Conservation (phyloP, 768 basidiomycete species). For the Crassisporium funariophilum region DNA sequence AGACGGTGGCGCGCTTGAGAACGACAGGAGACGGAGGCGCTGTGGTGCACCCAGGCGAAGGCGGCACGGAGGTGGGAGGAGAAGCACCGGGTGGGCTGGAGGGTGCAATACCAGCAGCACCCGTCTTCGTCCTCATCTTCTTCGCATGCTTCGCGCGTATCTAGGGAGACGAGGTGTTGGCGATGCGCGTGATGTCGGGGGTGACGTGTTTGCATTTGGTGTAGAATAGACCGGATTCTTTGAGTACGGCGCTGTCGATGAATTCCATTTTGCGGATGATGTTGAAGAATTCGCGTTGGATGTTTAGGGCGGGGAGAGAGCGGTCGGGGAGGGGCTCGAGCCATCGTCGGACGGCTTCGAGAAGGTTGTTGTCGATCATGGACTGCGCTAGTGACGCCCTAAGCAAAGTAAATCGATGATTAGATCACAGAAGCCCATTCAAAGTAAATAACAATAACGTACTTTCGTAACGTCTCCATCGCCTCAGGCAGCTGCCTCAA, state of each 20-base stretch:
- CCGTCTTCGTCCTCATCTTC: constrained; percentile 49
- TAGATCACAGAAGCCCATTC: too few relatives aligned
- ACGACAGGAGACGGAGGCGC: constrained; percentile 9
- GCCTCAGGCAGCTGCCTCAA: constrained; percentile 83
- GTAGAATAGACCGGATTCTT: constrained; percentile 92
- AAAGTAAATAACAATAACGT: constrained; percentile 6
- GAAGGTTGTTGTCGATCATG: constrained; percentile 92
- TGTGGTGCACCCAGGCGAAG: constrained; percentile 9
- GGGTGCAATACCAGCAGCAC: constrained; percentile 10
- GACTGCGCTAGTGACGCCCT: constrained; percentile 87
- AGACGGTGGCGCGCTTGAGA: background rate
- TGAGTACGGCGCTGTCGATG: constrained; percentile 87
- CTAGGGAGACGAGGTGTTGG: constrained; percentile 82
- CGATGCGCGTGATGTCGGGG: constrained; percentile 76
- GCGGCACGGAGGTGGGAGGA: constrained; percentile 16
- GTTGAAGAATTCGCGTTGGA: constrained; percentile 89
- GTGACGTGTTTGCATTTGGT: constrained; percentile 93
- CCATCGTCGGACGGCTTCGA: constrained; percentile 91
- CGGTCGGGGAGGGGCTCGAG: constrained; percentile 93
- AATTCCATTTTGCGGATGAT: constrained; percentile 87
- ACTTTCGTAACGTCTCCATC: constrained; percentile 94
- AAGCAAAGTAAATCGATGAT: too few relatives aligned
- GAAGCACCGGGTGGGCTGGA: constrained; percentile 14
- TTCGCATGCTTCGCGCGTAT: constrained; percentile 59
- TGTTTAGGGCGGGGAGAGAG: constrained; percentile 92